Evolutionary conservation across 164 flowering plant genomes (phyloP), one percentile per base, ranked within the genome.

Genomic region (Aristolochia californica): DNA sequence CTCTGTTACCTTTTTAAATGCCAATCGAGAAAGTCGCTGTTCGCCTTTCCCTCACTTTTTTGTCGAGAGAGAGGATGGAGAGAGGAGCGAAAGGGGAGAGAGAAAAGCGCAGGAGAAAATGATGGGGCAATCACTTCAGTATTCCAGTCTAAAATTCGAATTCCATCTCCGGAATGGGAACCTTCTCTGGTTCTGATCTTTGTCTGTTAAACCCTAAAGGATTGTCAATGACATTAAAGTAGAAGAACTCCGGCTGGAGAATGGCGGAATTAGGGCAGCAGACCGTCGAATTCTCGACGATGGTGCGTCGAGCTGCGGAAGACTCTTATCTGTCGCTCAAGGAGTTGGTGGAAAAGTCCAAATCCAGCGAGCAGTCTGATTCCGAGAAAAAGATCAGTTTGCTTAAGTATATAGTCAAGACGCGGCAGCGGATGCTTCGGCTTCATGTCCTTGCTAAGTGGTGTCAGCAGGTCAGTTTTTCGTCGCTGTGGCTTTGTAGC

Each of bases 381-480:
- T 67, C 96, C 0, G 96, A 93, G 52, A 93, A 81, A 80, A 93
- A 90, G 83, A 85, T 87, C 66, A 66, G 69, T 56, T 72, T 93
- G 38, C 78, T 93, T 21, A 93, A 89, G 77, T 89, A 75, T 63
- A 45, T 93, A 13, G 73, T 71, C 66, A 84, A 84, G 75, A 93
- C 97, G 45, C 90, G 90, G 68, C 99, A 93, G 73, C 95, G 99
- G 15, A 85, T 93, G 95, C 90, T 93, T 18, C 79, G 97, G 0
- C 96, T 93, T 63, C 81, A 83, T 71, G 93, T 87, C 59, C 88
- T 90, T 23, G 80, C 96, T 25, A 89, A 93, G 66, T 93, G 99
- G 97, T 89, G 97, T 57, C 86, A 83, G 58, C 99, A 89, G 91
- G 99, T 89, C 43, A 9, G 26, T 43, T 18, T 16, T 53, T 26